Percentiles rank a stretch among this genome's conserved stretches.
phyloP scores from a whole-genome alignment of 352 stramenopile species.

The Phytophthora tentaculata region DNA sequence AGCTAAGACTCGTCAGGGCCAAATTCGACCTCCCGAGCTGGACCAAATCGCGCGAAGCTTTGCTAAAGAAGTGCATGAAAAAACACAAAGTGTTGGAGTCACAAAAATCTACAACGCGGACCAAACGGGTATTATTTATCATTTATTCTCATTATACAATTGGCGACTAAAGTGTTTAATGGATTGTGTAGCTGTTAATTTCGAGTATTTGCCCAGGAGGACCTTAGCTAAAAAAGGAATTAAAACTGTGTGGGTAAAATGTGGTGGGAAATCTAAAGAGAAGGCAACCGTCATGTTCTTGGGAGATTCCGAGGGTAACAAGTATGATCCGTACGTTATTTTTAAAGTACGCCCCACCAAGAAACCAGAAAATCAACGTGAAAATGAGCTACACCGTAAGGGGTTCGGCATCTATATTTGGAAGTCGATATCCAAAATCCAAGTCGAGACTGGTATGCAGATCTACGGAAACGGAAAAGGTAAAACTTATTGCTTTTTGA shows the following conservation, averaged over 20 bases:
- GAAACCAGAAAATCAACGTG: background rate
- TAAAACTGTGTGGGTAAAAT: background rate
- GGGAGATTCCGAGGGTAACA: background rate
- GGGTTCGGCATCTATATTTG: background rate
- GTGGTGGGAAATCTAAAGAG: background rate
- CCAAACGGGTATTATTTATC: constrained; percentile 1
- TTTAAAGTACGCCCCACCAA: background rate
- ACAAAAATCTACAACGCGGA: constrained; percentile 9
- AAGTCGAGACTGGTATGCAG: background rate
- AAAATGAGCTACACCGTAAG: background rate
- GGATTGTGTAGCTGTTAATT: background rate
- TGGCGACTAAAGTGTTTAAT: background rate
- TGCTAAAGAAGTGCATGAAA: background rate
- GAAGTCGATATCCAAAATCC: background rate
- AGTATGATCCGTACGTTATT: background rate
- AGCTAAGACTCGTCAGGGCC: constrained; percentile 1
- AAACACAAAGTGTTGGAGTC: background rate
- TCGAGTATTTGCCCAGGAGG: constrained; percentile 3
- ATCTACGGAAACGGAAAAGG: background rate
- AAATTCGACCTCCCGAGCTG: background rate
- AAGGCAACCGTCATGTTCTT: background rate
- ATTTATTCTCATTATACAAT: too few relatives aligned
- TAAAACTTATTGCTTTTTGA: background rate
- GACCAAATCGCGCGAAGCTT: constrained; percentile 1
- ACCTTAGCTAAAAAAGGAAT: constrained; percentile 1